Base-by-base conservation (phyloP, 1,284 basidiomycete genomes). In the Boletus semigastroideus region DNA sequence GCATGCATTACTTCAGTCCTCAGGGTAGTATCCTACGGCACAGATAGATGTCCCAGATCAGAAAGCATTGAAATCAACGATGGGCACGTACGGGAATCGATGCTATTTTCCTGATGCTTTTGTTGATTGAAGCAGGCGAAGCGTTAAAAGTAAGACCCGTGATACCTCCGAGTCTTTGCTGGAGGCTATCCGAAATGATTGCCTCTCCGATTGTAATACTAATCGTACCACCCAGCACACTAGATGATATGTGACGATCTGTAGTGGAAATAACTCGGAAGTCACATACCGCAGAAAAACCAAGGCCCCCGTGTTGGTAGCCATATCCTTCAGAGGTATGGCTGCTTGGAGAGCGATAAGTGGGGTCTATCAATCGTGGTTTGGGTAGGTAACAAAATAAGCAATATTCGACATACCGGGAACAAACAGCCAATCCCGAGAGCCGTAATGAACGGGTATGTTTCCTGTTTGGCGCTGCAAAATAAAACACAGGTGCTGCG, bases 1-100 rank as follows among this genome's bases (percentile, higher is more conserved):
- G 86, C 87, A 55, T 88, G 77, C 49, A 86, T 83, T 11, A 93
- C 74, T 49, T 75, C 68, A 6, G 71, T 60, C 20, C 78, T 77
- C 38, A 73, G 59, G 7, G 59, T 62, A 13, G 74, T 63, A 62
- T 89, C 75, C 82, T 84, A 57, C 30, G 43, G 34, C 9, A 30
- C 39, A 31, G 31, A 51, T 31, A 12, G 37, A 42, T 28, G 5
- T 25, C 22, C 27, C 2, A 46, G 7, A 39, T 56, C 49, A 54
- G 39, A n/a, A 25, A 39, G 9, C 6, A 19, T 36, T 19, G 28
- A 14, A 14, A 37, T 17, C 22, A n/a, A 36, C 22, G 51, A 40
- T 61, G 66, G 47, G 30, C 22, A 48, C 39, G 65, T 72, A 84
- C 85, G 34, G 79, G 59, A 45, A 89, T 83, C 38, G 70, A 58